Percentiles rank a stretch among this genome's conserved stretches.
Evolutionary conservation across 805 yeast genomes (phyloP).

Genomic region (Starmerella davenportii): DNA sequence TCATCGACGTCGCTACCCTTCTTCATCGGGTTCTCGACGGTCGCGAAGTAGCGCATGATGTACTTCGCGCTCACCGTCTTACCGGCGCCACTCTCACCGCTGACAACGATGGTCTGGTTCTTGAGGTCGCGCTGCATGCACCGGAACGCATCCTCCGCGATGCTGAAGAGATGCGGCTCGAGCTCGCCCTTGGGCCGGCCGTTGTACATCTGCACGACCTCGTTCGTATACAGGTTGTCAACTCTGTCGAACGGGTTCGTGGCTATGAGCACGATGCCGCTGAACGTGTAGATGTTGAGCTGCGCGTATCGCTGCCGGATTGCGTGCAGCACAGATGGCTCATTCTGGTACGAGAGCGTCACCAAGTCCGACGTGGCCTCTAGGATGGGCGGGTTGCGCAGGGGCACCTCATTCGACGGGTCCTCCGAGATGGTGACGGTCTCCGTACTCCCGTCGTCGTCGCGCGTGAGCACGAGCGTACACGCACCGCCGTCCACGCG

Average conservation of each 20-base stretch:
- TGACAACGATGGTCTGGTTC: constrained; percentile 89
- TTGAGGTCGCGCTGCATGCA: constrained; percentile 73
- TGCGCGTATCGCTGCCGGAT: constrained; percentile 78
- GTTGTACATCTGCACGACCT: constrained; percentile 85
- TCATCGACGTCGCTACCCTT: constrained; percentile 14
- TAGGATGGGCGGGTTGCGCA: constrained; percentile 70
- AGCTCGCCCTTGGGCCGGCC: constrained; percentile 85
- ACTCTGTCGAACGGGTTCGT: constrained; percentile 88
- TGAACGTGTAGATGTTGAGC: constrained; percentile 80
- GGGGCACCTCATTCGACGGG: constrained; percentile 50
- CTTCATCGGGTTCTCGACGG: constrained; percentile 47
- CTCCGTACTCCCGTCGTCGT: constrained; percentile 16
- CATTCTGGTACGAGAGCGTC: constrained; percentile 76
- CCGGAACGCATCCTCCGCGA: constrained; percentile 93
- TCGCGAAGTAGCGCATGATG: constrained; percentile 93
- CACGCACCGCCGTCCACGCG: constrained; percentile 29
- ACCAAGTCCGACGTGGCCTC: constrained; percentile 94
- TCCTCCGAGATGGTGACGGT: constrained; percentile 23
- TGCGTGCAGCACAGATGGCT: constrained; percentile 91
- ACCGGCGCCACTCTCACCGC: constrained; percentile 98
- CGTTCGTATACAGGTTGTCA: constrained; percentile 78
- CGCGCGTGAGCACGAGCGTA: constrained; percentile 35
- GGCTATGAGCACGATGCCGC: constrained; percentile 92
- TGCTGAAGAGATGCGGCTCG: constrained; percentile 93
- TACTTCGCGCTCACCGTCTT: constrained; percentile 93